Evolutionary conservation across 371 early-diverging fungal genomes (phyloP).

Genomic region (Rhizopus delemar): DNA sequence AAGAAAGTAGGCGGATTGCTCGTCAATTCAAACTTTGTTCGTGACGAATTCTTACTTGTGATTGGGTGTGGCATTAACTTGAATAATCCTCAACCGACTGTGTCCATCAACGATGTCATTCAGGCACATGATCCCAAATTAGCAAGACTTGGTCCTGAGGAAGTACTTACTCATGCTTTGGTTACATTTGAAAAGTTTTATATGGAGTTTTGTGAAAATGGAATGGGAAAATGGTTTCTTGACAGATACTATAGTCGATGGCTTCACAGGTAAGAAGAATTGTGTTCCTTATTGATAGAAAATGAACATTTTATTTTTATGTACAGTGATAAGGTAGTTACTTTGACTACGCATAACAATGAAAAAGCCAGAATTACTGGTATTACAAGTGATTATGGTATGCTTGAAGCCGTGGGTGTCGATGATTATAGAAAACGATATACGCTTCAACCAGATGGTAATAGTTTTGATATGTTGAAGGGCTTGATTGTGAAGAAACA

Average conservation of each 20-base stretch:
- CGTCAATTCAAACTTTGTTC: constrained; percentile 72
- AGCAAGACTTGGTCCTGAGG: constrained; percentile 60
- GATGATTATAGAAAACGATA: constrained; percentile 55
- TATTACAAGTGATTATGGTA: constrained; percentile 70
- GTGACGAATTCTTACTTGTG: constrained; percentile 70
- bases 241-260: constrained; percentile 75
- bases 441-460: constrained; percentile 92
- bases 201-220: constrained; percentile 59
- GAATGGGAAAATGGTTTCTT: constrained; percentile 70
- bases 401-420: constrained; percentile 65
- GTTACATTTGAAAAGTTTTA: constrained; percentile 74
- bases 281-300: neutral
- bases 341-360: constrained; percentile 58
- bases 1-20: constrained; percentile 86
- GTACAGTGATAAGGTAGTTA: constrained; percentile 64
- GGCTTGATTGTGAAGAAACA: constrained; percentile 81
- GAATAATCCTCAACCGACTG: constrained; percentile 78
- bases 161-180: constrained; percentile 70
- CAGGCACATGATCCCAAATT: constrained; percentile 47
- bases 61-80: constrained; percentile 83
- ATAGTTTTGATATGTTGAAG: constrained; percentile 95
- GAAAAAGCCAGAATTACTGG: constrained; percentile 70
- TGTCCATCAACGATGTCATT: constrained; percentile 80
- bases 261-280: constrained; percentile 73
- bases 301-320: constrained; percentile 4